Conservation (phyloP, 345 rosid species). For the Citrus medica region DNA sequence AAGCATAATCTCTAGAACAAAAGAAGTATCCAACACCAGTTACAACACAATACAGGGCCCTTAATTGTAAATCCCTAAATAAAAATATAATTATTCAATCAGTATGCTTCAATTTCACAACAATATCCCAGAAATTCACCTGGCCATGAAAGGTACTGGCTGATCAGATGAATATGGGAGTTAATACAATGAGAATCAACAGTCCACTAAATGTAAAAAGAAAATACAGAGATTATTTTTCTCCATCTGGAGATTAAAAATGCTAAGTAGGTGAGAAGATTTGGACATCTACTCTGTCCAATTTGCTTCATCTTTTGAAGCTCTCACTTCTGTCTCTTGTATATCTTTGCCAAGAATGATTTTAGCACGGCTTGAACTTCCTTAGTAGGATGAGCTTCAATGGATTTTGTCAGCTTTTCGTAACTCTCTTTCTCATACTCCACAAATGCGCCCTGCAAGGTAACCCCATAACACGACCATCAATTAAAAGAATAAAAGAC, state of each 20-base stretch:
- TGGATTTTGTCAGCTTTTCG: slow-evolving; percentile 28
- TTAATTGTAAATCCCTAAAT: not conserved
- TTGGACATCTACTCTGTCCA: not conserved
- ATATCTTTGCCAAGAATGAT: slow-evolving; percentile 41
- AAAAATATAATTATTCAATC: not conserved
- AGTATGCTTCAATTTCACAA: not conserved
- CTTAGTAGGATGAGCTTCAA: slow-evolving; percentile 40
- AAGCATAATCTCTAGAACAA: not conserved
- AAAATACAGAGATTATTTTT: not conserved
- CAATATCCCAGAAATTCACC: not conserved
- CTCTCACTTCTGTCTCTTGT: slow-evolving; percentile 39
- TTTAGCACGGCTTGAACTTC: slow-evolving; percentile 39
- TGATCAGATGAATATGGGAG: not conserved
- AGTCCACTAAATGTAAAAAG: not conserved
- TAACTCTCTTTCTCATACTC: slow-evolving; percentile 38
- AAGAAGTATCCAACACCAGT: not conserved
- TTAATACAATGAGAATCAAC: not conserved
- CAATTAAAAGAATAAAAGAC: not conserved
- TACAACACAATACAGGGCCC: not conserved
- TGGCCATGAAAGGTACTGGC: not conserved
- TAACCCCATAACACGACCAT: not conserved
- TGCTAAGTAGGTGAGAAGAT: not conserved
- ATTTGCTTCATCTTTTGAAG: not conserved
- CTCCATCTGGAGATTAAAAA: not conserved
- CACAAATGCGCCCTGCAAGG: slow-evolving; percentile 23